phyloP scores from a whole-genome alignment of 164 flowering plant genomes.

The Houttuynia cordata region DNA sequence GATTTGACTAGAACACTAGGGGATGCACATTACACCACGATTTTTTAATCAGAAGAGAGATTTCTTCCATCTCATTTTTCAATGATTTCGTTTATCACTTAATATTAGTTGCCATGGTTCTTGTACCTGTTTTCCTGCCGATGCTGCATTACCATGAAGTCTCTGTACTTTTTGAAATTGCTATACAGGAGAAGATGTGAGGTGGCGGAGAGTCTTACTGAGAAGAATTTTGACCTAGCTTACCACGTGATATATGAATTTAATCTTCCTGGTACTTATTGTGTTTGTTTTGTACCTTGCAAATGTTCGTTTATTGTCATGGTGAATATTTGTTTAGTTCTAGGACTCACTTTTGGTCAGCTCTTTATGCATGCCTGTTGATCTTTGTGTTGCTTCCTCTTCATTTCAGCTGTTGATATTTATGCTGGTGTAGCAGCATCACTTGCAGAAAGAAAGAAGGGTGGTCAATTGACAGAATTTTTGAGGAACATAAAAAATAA shows the following conservation, averaged over 20 bases:
- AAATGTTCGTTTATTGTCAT: background rate
- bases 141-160: no score
- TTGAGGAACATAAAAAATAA: slow-evolving; percentile 87
- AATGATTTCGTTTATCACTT: no score
- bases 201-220: slow-evolving; percentile 89
- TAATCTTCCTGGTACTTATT: slow-evolving; percentile 66
- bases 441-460: slow-evolving; percentile 91
- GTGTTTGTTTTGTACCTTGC: background rate
- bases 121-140: background rate
- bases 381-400: background rate
- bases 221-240: slow-evolving; percentile 92
- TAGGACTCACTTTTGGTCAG: background rate
- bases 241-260: slow-evolving; percentile 81
- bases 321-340: background rate
- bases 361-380: background rate
- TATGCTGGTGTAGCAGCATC: slow-evolving; percentile 98
- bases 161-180: background rate
- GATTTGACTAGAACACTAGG: no score
- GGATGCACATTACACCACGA: no score
- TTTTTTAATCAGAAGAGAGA: no score
- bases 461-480: slow-evolving; percentile 84
- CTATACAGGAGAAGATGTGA: slow-evolving; percentile 77
- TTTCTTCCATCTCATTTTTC: no score
- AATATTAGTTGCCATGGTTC: background rate
- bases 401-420: slow-evolving; percentile 78